Percentiles rank a stretch among this genome's conserved stretches.
Evolutionary conservation across 2,329 filamentous ascomycete species (phyloP).

Genomic region (Madurella fahalii): DNA sequence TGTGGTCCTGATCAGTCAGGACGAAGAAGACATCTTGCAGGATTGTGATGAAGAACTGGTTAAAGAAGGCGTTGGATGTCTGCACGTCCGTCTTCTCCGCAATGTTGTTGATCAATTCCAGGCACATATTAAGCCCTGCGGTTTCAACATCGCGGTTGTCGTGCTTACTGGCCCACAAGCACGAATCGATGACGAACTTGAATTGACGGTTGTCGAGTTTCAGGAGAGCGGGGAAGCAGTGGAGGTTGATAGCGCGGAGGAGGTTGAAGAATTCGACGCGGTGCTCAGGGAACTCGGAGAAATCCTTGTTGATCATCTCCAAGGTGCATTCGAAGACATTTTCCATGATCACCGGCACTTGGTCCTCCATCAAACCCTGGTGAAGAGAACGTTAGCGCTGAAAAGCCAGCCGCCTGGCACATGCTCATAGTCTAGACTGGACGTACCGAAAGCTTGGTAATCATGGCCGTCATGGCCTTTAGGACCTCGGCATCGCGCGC

Average conservation of each 20-base stretch:
- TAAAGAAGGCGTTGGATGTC: slow-evolving; percentile 94
- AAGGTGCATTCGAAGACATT: slow-evolving; percentile 97
- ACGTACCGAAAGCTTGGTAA: slow-evolving; percentile 92
- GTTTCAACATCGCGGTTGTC: slow-evolving; percentile 98
- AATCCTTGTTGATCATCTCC: slow-evolving; percentile 99
- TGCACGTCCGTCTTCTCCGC: slow-evolving; percentile 81
- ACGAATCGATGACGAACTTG: slow-evolving; percentile 99
- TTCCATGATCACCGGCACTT: slow-evolving; percentile 96
- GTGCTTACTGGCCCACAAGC: slow-evolving; percentile 99
- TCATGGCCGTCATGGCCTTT: slow-evolving; percentile 96
- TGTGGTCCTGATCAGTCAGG: slow-evolving; percentile 94
- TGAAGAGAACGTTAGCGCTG: background rate
- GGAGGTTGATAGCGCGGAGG: slow-evolving; percentile 89
- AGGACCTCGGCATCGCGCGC: slow-evolving; percentile 94
- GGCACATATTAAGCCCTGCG: slow-evolving; percentile 94
- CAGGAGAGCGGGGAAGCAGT: slow-evolving; percentile 91
- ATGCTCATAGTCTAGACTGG: slow-evolving; percentile 23
- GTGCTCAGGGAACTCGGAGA: slow-evolving; percentile 97
- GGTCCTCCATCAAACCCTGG: slow-evolving; percentile 93
- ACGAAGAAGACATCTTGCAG: slow-evolving; percentile 98
- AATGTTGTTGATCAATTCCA: slow-evolving; percentile 96
- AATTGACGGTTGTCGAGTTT: slow-evolving; percentile 95
- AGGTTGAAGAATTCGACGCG: slow-evolving; percentile 99
- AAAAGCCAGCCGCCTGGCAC: background rate
- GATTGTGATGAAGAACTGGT: slow-evolving; percentile 93